Conservation (phyloP, 768 basidiomycete genomes). For the Punctularia strigosozonata region DNA sequence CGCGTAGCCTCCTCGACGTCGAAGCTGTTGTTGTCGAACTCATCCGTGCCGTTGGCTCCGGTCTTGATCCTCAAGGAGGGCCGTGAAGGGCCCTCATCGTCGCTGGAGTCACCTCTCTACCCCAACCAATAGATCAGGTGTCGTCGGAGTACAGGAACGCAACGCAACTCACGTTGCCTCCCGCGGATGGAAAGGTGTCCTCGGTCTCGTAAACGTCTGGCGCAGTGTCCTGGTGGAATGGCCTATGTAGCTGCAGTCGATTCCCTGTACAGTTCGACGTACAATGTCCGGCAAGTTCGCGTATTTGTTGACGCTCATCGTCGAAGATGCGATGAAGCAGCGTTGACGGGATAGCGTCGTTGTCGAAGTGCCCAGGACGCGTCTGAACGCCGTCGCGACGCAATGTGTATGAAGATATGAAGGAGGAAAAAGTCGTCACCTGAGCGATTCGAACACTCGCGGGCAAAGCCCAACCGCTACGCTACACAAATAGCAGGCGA, state of each 20-base stretch:
- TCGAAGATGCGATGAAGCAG: too few relatives aligned
- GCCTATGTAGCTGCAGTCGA: too few relatives aligned
- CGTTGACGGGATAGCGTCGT: too few relatives aligned
- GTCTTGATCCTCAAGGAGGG: conserved; percentile 24
- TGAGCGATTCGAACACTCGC: conserved; percentile 22
- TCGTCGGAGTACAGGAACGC: too few relatives aligned
- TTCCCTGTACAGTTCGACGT: too few relatives aligned
- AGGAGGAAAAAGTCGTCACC: conserved; percentile 13
- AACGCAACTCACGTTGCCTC: conserved; percentile 38
- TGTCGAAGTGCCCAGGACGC: too few relatives aligned
- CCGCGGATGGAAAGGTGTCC: conserved; percentile 49
- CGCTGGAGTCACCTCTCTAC: conserved; percentile 53
- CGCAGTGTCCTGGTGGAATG: conserved; percentile 59
- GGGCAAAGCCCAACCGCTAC: conserved; percentile 21
- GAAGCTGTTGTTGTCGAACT: conserved; percentile 57
- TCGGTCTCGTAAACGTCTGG: conserved; percentile 91
- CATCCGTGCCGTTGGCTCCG: conserved; percentile 43
- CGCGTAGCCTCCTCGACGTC: conserved; percentile 55
- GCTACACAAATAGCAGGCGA: conserved; percentile 46
- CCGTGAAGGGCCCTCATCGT: conserved; percentile 47
- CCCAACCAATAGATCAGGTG: conserved; percentile 7
- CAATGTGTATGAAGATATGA: too few relatives aligned
- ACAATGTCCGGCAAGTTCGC: conserved; percentile 90
- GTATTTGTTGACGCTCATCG: conserved; percentile 68
- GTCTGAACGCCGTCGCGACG: too few relatives aligned